These are phyloP conservation scores for Cyclotella baltica DNA, from an alignment of 108 stramenopile genomes.

Conservation along the genomic window DNA sequence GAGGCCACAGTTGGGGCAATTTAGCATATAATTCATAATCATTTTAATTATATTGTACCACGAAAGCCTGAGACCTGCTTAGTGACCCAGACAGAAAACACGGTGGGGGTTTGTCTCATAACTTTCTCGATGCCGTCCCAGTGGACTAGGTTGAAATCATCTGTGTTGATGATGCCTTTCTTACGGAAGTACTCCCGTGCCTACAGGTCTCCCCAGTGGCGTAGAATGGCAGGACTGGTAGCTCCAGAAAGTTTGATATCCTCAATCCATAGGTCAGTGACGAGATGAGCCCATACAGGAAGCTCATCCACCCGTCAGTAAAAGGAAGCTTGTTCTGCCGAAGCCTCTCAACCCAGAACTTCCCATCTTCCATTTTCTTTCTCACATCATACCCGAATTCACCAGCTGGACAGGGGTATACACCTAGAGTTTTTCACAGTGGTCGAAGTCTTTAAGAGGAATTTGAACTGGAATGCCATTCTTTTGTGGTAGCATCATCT, in stretches of 20 bases:
- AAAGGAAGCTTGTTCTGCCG: neutral
- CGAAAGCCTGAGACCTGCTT: neutral
- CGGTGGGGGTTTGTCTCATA: too few species aligned
- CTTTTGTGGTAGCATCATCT: slow-evolving; percentile 1
- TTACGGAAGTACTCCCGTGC: neutral
- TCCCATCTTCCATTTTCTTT: neutral
- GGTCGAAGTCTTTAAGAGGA: neutral
- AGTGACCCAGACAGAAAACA: neutral
- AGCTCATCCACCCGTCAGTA: neutral
- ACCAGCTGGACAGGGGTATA: slow-evolving; percentile 2
- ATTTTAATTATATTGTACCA: too few species aligned
- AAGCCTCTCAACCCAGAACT: neutral
- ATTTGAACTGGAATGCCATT: neutral
- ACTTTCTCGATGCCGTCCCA: neutral
- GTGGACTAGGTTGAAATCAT: neutral
- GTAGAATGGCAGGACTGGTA: neutral
- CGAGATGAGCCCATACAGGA: neutral
- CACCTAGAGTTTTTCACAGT: neutral
- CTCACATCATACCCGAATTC: neutral
- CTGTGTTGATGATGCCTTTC: neutral
- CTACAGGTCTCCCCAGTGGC: neutral
- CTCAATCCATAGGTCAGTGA: neutral
- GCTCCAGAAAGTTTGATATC: neutral
- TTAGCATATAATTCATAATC: too few species aligned
- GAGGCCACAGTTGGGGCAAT: too few species aligned